phyloP scores from a whole-genome alignment of 441 rosid genomes.

The Adansonia grandidieri region DNA sequence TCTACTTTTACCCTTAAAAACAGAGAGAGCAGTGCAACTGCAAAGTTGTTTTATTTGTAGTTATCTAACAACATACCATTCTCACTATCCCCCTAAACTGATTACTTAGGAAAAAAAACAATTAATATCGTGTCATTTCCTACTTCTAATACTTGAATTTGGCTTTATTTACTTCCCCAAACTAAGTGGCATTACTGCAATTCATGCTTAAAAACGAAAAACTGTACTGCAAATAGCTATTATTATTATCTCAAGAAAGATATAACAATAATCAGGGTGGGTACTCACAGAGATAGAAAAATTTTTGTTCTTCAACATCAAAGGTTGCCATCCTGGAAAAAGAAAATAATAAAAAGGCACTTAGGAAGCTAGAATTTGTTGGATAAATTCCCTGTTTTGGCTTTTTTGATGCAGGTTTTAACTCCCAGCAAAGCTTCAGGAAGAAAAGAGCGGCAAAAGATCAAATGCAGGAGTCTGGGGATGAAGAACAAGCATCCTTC shows the following conservation, averaged over 20 bases:
- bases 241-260: neutral
- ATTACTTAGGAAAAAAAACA: too few relatives aligned
- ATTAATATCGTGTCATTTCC: neutral
- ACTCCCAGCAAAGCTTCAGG: neutral
- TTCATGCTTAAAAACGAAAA: neutral
- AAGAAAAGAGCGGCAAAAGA: neutral
- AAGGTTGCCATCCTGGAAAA: constrained; percentile 28
- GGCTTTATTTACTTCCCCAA: neutral
- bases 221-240: neutral
- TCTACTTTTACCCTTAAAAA: neutral
- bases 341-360: neutral
- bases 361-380: neutral
- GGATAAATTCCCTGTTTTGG: neutral
- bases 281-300: constrained; percentile 31
- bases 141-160: neutral
- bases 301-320: constrained; percentile 14
- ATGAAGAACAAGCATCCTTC: too few relatives aligned
- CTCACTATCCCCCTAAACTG: neutral
- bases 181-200: neutral
- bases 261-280: neutral
- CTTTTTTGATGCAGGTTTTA: neutral
- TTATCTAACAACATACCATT: neutral
- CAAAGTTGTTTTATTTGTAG: neutral
- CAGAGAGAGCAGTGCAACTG: neutral
- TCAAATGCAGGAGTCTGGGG: neutral